Base-by-base conservation (phyloP, 805 yeast genomes). In the Starmerella powellii region DNA sequence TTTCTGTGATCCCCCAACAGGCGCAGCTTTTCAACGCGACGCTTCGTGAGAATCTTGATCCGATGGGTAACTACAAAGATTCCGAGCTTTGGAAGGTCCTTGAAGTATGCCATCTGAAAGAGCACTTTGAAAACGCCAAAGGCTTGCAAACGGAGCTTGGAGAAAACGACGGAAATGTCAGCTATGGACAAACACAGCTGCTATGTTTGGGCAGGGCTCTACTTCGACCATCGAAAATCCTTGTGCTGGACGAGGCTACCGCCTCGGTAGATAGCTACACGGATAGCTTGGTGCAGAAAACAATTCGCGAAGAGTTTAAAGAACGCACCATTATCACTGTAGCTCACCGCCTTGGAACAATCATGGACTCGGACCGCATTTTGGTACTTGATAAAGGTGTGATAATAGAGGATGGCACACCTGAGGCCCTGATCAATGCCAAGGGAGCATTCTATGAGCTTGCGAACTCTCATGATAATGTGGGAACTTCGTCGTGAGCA, bases 131-230 rank as follows among this genome's bases (percentile, higher is more conserved):
- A 15, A 8, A 29, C 4, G 28, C 26, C 3, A 6, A 34, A 52
- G 70, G 76, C 43, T 64, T 78, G 41, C 70, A 67, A 18, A 64
- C 69, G 12, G 51, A 68, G 34, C 63, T 80, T 15, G 62, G 67
- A 21, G 93, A 81, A 56, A 76, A 80, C 40, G 94, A 94, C n/a
- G 62, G 76, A 10, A 84, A 83, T 56, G 62, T 84, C 42, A 81
- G 93, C 6, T 75, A 78, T 24, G 94, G 94, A 12, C 93, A 84
- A 62, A 71, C 82, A 51, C 94, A 83, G 58, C 63, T 83, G 44
- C 65, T 84, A 56, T 81, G 91, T 57, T 63, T 84, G 35, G 84
- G 88, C 0, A 67, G 94, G 45, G 87, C 88, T 1, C 65, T 84
- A 31, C 62, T 84, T 48, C 74, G 74, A 40, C 71, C 73, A 17